Conservation (phyloP, 192 early-diverging fungal genomes). For the Podochytrium sp. region DNA sequence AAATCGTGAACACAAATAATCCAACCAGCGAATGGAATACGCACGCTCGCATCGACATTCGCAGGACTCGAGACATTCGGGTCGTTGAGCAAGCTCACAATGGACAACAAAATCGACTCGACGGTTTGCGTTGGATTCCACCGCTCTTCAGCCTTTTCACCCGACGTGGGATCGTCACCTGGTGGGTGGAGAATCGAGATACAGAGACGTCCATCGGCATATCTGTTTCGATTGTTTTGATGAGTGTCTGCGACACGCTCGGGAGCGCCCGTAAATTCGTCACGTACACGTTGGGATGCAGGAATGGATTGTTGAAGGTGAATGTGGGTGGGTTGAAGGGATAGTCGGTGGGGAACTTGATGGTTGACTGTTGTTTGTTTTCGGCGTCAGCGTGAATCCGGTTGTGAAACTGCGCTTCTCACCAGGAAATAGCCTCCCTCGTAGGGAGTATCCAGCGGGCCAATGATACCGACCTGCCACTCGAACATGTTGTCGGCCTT, state of each 20-base stretch:
- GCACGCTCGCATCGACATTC: conserved; percentile 63
- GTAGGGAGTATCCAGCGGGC: conserved; percentile 57
- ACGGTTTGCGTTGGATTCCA: conserved; percentile 81
- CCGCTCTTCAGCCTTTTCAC: conserved; percentile 75
- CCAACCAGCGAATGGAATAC: neutral
- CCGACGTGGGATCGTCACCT: conserved; percentile 62
- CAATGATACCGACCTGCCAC: conserved; percentile 65
- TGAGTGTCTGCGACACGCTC: neutral
- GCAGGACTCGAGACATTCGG: conserved; percentile 60
- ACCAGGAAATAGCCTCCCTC: conserved; percentile 62
- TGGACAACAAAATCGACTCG: conserved; percentile 57
- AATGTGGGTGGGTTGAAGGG: conserved; percentile 65
- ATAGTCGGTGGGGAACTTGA: conserved; percentile 62
- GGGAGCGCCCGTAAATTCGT: neutral
- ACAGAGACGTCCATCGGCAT: conserved; percentile 57
- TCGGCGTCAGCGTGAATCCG: too few relatives aligned
- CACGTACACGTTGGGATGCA: conserved; percentile 59
- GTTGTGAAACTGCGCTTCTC: neutral
- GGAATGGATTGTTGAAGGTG: conserved; percentile 54
- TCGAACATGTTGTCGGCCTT: conserved; percentile 60
- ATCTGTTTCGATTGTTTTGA: conserved; percentile 33
- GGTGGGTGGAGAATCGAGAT: conserved; percentile 68
- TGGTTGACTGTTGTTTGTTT: conserved; percentile 57
- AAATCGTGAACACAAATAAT: neutral
- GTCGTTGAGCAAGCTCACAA: conserved; percentile 57